Conservation (phyloP, 2,329 filamentous ascomycete species). For the Exophiala aquamarina region DNA sequence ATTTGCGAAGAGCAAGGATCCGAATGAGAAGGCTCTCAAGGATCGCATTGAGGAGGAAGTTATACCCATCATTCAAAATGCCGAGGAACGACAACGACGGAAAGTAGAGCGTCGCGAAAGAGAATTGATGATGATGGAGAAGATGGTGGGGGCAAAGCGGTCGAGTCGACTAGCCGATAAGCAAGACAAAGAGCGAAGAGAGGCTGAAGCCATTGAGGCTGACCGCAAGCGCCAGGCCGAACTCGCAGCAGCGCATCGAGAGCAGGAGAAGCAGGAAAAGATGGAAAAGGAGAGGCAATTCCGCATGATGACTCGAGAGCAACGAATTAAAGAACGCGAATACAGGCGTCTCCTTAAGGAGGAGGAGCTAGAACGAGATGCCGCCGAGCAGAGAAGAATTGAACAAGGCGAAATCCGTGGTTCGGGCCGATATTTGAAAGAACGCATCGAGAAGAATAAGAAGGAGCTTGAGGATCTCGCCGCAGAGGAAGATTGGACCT, state of each 20-base stretch:
- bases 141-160: conserved; percentile 89
- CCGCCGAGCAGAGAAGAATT: conserved; percentile 69
- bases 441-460: conserved; percentile 76
- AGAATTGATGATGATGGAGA: conserved; percentile 77
- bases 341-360: conserved; percentile 78
- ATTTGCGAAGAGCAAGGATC: conserved; percentile 74
- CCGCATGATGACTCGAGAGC: conserved; percentile 79
- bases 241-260: conserved; percentile 60
- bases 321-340: conserved; percentile 82
- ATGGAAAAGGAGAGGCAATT: conserved; percentile 73
- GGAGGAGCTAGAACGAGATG: conserved; percentile 76
- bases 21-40: conserved; percentile 78
- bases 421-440: conserved; percentile 78
- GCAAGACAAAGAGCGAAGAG: conserved; percentile 72
- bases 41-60: conserved; percentile 74
- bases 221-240: conserved; percentile 66
- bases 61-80: conserved; percentile 78
- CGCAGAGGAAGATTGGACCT: conserved; percentile 83
- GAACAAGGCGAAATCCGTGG: conserved; percentile 59
- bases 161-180: conserved; percentile 86
- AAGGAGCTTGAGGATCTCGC: conserved; percentile 73
- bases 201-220: conserved; percentile 70
- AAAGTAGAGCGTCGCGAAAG: conserved; percentile 75
- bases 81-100: conserved; percentile 65
- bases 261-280: conserved; percentile 61